Evolutionary conservation across 2,329 filamentous ascomycete species (phyloP), one percentile per base, ranked within the genome.

Genomic region (Aspergillus quadrilineatus): DNA sequence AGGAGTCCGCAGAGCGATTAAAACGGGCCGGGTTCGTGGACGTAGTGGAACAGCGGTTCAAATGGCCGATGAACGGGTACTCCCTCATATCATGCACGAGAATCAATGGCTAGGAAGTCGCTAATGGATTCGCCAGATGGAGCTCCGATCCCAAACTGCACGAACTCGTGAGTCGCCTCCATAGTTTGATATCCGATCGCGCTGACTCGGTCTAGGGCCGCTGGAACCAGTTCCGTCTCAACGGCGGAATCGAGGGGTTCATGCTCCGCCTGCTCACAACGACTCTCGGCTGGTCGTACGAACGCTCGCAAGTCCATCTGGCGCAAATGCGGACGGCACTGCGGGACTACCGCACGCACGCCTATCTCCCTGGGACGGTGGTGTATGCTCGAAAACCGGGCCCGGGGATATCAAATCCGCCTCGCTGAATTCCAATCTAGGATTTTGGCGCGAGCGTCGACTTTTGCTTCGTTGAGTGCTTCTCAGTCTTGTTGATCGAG

Each of bases 11-110:
- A 3, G 50, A 55, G 12, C 59, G 60, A 12, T 55, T 70, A 43
- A 58, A 60, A 43, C 29, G 63, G 15, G 64, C 63, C 4, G 69
- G 69, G 3, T 71, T 71, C 51, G 62, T 66, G 8, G 60, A 65
- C 6, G 63, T 70, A 1, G 55, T 63, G 30, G 61, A 69, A 47
- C 49, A 57, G 12, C 47, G 44, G 4, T 69, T 59, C 37, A 62
- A 69, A 32, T 63, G 64, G 59, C 67, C 69, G 1, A 64, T 69
- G 53, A 61, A 61, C 22, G 59, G 53, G 59, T 61, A 50, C 28
- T 37, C 34, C 10, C 17, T 7, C 28, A 5, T 6, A 14, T 17
- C 12, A 36, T 22, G 17, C 26, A 7, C 26, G 4, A n/a, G 1
- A 5, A 0, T 34, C 6, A 9, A 10, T 10, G 17, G 12, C 22